Evolutionary conservation across 495 filamentous ascomycete species (phyloP).

Genomic region (Penicillium odoratum): DNA sequence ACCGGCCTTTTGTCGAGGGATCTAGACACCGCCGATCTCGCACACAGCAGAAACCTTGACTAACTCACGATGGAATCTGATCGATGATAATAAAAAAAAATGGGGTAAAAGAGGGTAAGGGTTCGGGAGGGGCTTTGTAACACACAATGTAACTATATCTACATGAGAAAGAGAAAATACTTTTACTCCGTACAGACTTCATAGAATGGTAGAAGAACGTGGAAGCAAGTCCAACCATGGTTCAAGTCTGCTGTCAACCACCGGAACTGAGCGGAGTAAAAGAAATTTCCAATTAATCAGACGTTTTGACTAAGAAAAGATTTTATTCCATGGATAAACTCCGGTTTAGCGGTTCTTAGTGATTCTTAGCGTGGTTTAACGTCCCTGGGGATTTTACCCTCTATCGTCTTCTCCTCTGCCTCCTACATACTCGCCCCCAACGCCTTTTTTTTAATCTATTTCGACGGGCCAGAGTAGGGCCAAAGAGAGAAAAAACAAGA

Average conservation of each 20-base stretch:
- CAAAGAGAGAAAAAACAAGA: constrained; percentile 4
- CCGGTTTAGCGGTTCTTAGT: background rate
- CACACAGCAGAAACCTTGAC: background rate
- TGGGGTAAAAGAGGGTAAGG: background rate
- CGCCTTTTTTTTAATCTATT: background rate
- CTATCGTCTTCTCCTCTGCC: background rate
- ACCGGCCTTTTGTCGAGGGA: constrained; percentile 6
- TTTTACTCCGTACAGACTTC: too few relatives aligned
- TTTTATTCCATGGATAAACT: background rate
- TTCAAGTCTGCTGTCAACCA: constrained; percentile 14
- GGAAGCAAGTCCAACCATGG: constrained; percentile 9
- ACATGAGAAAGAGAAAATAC: too few relatives aligned
- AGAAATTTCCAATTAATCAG: too few relatives aligned
- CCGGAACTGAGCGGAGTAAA: constrained; percentile 25
- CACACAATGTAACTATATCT: background rate
- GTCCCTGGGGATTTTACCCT: too few relatives aligned
- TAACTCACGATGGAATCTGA: background rate
- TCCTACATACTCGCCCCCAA: background rate
- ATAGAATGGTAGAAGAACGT: background rate
- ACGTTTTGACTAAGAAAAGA: background rate
- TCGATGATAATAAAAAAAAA: background rate
- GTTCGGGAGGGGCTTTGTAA: background rate
- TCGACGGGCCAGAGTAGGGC: background rate
- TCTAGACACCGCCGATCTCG: constrained; percentile 29
- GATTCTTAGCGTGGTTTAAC: too few relatives aligned